Conservation (phyloP, 2,329 filamentous ascomycete genomes). For the Trichoderma sp. region DNA sequence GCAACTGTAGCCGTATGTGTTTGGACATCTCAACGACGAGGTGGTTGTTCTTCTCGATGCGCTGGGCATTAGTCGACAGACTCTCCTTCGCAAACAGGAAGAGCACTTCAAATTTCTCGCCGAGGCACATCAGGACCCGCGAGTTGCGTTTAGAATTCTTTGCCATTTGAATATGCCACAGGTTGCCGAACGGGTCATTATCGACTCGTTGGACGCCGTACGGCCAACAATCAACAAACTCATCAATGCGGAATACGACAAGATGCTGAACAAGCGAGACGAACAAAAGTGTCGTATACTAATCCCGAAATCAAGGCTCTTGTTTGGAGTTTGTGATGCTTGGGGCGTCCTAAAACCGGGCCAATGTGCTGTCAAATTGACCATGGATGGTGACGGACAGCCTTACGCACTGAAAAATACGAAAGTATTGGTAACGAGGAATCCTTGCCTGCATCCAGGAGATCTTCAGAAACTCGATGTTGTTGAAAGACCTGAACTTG, state of each 20-base stretch:
- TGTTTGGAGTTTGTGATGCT: constrained; percentile 41
- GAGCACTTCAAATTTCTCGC: constrained; percentile 37
- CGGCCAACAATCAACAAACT: constrained; percentile 29
- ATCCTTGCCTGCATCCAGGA: constrained; percentile 43
- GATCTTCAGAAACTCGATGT: constrained; percentile 43
- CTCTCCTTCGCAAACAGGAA: constrained; percentile 36
- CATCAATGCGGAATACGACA: constrained; percentile 33
- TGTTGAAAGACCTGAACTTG: constrained; percentile 35
- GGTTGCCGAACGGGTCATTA: constrained; percentile 38
- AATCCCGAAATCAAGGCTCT: constrained; percentile 37
- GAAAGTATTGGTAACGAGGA: constrained; percentile 41
- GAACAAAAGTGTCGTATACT: constrained; percentile 40
- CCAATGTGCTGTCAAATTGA: constrained; percentile 39
- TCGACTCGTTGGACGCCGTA: constrained; percentile 37
- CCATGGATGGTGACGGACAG: constrained; percentile 35
- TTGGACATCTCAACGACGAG: constrained; percentile 43
- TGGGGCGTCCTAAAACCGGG: constrained; percentile 37
- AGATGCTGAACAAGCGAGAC: constrained; percentile 35
- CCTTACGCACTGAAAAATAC: constrained; percentile 34
- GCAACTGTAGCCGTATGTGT: constrained; percentile 36
- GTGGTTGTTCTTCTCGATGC: constrained; percentile 39
- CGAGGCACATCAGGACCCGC: constrained; percentile 28
- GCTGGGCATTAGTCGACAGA: constrained; percentile 34
- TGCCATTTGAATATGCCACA: constrained; percentile 33
- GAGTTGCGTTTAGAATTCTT: constrained; percentile 37